Conservation (phyloP, 352 stramenopile genomes). For the Hyaloperonospora brassicae region DNA sequence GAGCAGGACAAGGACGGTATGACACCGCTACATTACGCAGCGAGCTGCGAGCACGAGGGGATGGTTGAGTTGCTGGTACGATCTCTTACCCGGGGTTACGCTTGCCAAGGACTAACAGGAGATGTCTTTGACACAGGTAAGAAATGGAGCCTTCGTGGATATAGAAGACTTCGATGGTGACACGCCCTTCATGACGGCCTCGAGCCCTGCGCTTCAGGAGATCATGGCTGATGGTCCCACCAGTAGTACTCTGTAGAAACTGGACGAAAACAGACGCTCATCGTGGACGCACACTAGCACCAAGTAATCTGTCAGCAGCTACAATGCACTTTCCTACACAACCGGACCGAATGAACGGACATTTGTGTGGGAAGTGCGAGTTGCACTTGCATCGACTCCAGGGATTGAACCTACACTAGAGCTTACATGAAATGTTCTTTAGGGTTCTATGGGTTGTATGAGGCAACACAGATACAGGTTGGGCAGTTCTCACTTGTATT, state of each 20-base stretch:
- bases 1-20: slow-evolving; percentile 65
- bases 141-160: slow-evolving; percentile 48
- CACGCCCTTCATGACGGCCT: slow-evolving; percentile 41
- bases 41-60: slow-evolving; percentile 62
- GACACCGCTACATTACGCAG: slow-evolving; percentile 71
- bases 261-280: no score
- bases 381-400: no score
- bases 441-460: no score
- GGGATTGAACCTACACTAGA: no score
- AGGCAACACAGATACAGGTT: no score
- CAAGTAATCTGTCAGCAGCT: no score
- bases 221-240: slow-evolving; percentile 35
- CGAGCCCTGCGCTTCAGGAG: slow-evolving; percentile 30
- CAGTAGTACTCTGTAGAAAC: background rate
- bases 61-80: slow-evolving; percentile 54
- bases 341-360: no score
- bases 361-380: no score
- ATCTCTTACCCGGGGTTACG: slow-evolving; percentile 7
- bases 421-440: no score
- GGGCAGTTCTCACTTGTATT: no score
- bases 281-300: no score
- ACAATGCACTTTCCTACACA: no score
- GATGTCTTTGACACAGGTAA: slow-evolving; percentile 29
- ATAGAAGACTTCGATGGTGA: slow-evolving; percentile 64
- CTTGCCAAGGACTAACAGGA: slow-evolving; percentile 6